Conservation (phyloP, 2,329 filamentous ascomycete species). For the Thelonectria discophora region DNA sequence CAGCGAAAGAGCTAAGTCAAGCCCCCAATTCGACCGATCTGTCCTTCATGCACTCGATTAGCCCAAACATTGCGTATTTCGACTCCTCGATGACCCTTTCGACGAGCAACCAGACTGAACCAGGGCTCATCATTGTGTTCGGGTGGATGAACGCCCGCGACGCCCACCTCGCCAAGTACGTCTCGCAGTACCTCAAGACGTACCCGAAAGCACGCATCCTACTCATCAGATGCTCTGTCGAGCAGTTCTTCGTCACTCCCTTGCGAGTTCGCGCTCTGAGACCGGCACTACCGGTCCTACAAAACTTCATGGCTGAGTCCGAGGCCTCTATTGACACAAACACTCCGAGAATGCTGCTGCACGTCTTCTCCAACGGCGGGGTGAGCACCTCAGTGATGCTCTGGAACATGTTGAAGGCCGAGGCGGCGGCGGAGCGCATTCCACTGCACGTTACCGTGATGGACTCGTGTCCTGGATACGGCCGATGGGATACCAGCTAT, state of each 20-base stretch:
- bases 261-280: conserved; percentile 47
- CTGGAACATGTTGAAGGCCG: conserved; percentile 29
- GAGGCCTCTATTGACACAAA: conserved; percentile 21
- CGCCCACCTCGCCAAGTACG: conserved; percentile 61
- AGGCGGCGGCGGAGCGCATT: conserved; percentile 40
- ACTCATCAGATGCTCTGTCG: conserved; percentile 54
- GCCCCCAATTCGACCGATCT: conserved; percentile 30
- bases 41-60: conserved; percentile 50
- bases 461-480: conserved; percentile 60
- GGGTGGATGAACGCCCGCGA: conserved; percentile 62
- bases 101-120: conserved; percentile 37
- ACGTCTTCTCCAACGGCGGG: conserved; percentile 64
- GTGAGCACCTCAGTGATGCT: conserved; percentile 53
- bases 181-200: conserved; percentile 53
- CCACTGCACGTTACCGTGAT: conserved; percentile 57
- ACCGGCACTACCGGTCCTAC: conserved; percentile 54
- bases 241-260: conserved; percentile 48
- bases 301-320: conserved; percentile 38
- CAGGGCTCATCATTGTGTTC: conserved; percentile 58
- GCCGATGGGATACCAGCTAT: conserved; percentile 50
- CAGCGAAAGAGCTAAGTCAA: no score
- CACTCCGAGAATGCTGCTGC: conserved; percentile 52
- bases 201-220: conserved; percentile 58
- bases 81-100: neutral
- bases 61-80: conserved; percentile 50